Evolutionary conservation across 306 rosid genomes (phyloP).

Genomic region (Biancaea sappan): DNA sequence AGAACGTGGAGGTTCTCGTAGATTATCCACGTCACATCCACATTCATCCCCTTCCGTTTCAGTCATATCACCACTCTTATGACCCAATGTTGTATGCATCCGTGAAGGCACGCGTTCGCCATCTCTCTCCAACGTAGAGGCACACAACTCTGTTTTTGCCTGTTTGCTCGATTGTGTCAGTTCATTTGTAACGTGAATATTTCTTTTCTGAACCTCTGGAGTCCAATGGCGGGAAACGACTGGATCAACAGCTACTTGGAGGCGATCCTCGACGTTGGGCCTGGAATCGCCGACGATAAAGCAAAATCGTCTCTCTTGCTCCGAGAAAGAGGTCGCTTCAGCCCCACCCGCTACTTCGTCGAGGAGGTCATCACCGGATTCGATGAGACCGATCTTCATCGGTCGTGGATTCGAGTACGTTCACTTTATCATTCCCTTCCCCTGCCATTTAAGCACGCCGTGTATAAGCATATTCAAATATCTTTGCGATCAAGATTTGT

Average conservation of each 20-base stretch:
- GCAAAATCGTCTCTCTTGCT: constrained; percentile 81
- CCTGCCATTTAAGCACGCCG: background rate
- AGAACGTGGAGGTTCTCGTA: background rate
- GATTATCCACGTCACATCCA: background rate
- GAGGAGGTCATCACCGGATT: constrained; percentile 92
- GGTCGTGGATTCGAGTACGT: constrained; percentile 88
- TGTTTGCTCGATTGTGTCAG: background rate
- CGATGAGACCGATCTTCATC: constrained; percentile 96
- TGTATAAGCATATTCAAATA: background rate
- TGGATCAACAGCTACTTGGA: constrained; percentile 94
- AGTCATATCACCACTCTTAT: background rate
- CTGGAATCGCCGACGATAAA: constrained; percentile 60
- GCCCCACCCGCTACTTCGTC: constrained; percentile 94
- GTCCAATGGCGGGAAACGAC: constrained; percentile 81
- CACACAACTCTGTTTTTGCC: background rate
- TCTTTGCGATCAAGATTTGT: background rate
- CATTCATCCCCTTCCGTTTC: background rate
- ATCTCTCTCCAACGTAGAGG: background rate
- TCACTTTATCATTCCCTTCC: background rate
- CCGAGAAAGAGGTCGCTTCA: constrained; percentile 85
- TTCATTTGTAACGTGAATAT: background rate
- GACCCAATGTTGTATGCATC: background rate
- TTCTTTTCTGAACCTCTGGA: background rate
- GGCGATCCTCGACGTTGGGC: constrained; percentile 91
- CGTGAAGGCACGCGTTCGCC: background rate